Percentiles rank a stretch among this genome's conserved stretches.
These are phyloP conservation scores for Capsicum chinense DNA, from an alignment of 257 asterid species.

Conservation along the genomic window DNA sequence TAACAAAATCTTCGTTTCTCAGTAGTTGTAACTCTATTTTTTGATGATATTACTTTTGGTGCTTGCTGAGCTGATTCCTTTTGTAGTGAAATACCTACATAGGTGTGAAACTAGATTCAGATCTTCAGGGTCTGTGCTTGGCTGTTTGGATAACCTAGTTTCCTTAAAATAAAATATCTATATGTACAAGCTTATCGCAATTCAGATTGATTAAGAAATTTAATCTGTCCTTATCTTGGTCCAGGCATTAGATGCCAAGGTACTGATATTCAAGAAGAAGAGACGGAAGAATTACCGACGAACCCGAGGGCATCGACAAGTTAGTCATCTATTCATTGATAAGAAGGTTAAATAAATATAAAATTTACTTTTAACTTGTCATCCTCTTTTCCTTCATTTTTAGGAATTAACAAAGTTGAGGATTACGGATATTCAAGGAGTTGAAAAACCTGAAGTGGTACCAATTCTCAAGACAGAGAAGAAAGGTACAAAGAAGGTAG, in stretches of 20 bases:
- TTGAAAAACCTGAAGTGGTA: slow-evolving; percentile 59
- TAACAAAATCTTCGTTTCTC: not conserved
- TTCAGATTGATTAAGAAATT: not conserved
- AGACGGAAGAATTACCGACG: slow-evolving; percentile 96
- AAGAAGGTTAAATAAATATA: not conserved
- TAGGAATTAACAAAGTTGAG: slow-evolving; percentile 92
- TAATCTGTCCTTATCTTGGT: not conserved
- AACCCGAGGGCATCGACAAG: slow-evolving; percentile 95
- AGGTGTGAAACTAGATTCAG: not conserved
- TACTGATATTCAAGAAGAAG: slow-evolving; percentile 92
- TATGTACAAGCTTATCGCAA: not conserved
- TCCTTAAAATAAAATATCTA: not conserved
- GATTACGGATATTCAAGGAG: slow-evolving; percentile 80
- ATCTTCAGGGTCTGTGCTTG: not conserved
- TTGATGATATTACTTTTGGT: too few relatives aligned
- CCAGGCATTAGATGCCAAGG: slow-evolving; percentile 96
- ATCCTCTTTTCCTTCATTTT: slow-evolving; percentile 10
- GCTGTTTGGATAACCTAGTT: not conserved
- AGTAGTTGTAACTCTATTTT: not conserved
- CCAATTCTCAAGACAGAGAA: slow-evolving; percentile 51
- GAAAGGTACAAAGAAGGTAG: slow-evolving; percentile 50
- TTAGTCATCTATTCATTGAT: slow-evolving; percentile 35
- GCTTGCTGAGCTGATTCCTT: not conserved
- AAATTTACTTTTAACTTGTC: not conserved
- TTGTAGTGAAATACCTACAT: not conserved